Evolutionary conservation across 345 rosid genomes (phyloP).

Genomic region (Aegle marmelos): DNA sequence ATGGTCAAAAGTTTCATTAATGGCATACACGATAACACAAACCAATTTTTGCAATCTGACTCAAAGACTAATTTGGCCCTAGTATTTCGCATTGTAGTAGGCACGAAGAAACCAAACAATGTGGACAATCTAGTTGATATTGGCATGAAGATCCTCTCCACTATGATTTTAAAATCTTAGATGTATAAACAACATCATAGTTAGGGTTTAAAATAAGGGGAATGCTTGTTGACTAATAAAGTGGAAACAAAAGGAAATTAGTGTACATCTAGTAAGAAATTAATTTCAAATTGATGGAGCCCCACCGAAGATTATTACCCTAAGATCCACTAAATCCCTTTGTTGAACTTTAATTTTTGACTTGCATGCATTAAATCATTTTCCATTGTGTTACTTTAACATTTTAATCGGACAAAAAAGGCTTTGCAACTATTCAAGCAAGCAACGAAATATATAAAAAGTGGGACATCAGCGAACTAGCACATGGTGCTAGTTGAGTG

Average conservation of each 20-base stretch:
- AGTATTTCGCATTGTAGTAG: background rate
- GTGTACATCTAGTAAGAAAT: conserved; percentile 47
- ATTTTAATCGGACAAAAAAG: too few species aligned
- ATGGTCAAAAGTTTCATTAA: conserved; percentile 6
- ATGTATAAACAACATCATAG: conserved; percentile 13
- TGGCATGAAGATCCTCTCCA: conserved; percentile 19
- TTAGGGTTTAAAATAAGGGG: conserved; percentile 16
- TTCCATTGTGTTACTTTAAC: background rate
- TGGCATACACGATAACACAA: background rate
- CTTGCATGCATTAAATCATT: background rate
- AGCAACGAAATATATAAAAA: conserved; percentile 1
- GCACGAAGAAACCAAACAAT: conserved; percentile 16
- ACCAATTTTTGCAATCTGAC: background rate
- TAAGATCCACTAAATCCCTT: conserved; percentile 20
- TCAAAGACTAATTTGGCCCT: background rate
- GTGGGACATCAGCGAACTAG: background rate
- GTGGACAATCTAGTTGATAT: conserved; percentile 20
- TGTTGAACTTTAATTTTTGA: background rate
- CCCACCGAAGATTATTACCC: conserved; percentile 15
- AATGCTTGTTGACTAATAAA: conserved; percentile 17
- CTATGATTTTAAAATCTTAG: conserved; percentile 5
- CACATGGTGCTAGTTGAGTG: background rate
- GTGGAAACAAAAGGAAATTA: conserved; percentile 10
- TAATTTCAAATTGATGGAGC: conserved; percentile 27
- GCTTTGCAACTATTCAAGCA: background rate